phyloP scores from a whole-genome alignment of 2,329 filamentous ascomycete genomes.

The Chaetomium sp. region DNA sequence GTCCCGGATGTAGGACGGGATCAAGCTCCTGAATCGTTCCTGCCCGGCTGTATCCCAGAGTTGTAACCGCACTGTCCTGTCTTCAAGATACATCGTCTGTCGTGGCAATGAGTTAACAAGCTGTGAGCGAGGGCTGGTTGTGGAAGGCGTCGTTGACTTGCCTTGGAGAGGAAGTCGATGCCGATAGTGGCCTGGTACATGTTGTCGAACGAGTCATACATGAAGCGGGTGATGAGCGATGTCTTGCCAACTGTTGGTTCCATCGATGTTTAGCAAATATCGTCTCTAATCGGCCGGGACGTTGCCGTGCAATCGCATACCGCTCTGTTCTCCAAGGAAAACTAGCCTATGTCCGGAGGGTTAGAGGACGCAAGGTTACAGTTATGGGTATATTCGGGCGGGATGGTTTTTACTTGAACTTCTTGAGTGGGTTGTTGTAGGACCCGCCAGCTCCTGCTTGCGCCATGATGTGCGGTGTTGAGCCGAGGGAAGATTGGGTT shows the following conservation, averaged over 20 bases:
- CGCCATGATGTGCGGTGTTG: slow-evolving; percentile 65
- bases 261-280: slow-evolving; percentile 3
- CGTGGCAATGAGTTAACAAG: too few relatives aligned
- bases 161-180: slow-evolving; percentile 98
- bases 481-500: not conserved
- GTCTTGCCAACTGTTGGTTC: slow-evolving; percentile 89
- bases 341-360: slow-evolving; percentile 55
- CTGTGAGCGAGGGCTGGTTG: slow-evolving; percentile 3
- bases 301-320: slow-evolving; percentile 48
- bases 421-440: slow-evolving; percentile 99
- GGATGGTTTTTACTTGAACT: slow-evolving; percentile 77
- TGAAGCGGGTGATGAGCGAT: slow-evolving; percentile 96
- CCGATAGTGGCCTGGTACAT: slow-evolving; percentile 99
- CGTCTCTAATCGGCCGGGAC: not conserved
- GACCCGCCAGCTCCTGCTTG: slow-evolving; percentile 65
- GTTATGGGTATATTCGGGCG: not conserved
- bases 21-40: slow-evolving; percentile 92
- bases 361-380: slow-evolving; percentile 6
- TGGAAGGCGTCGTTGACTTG: slow-evolving; percentile 32
- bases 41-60: slow-evolving; percentile 98
- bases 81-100: slow-evolving; percentile 98
- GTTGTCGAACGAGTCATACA: slow-evolving; percentile 99
- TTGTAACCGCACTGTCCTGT: slow-evolving; percentile 93
- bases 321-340: slow-evolving; percentile 96
- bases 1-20: slow-evolving; percentile 97